Evolutionary conservation across 1,284 basidiomycete genomes (phyloP), one percentile per base, ranked within the genome.

Genomic region (Cryptococcus jaspeensis): DNA sequence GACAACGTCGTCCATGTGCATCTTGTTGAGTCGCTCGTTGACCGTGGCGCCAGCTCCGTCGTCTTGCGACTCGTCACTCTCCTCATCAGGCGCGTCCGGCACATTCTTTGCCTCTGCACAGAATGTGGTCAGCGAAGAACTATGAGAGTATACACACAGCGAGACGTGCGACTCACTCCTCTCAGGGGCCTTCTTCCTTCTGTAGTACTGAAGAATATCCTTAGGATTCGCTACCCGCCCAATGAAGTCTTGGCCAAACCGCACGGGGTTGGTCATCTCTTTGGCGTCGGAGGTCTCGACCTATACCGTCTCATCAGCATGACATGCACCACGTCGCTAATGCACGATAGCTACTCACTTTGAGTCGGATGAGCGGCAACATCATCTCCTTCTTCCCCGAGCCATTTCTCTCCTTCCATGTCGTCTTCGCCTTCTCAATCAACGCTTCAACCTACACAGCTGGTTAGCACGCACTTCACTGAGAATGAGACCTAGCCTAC

Each of bases 211-310:
- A 32, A 99, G 84, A 28, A 95, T 84, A 69, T 98, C 94, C 40
- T 90, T 85, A 6, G 95, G 94, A 72, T 99, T 99, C 11, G 95
- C 96, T 15, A 99, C 85, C 22, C 84, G 84, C 2, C 90, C 92
- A 58, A 87, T 84, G 75, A 96, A 98, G 72, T 96, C 92, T 74
- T 96, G 93, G 0, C 96, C 95, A 72, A 99, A 97, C 8, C 95
- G 88, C 50, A 95, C 89, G 13, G 94, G 91, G 74, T 99, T 99
- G 47, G 89, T 90, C 79, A 92, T 91, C 64, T 91, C 89, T 56
- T 86, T 86, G 5, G 87, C 88, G 50, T 88, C 88, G 0, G 90
- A 92, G 0, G 92, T 95, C 72, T 97, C 92, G 23, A 96, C 92
- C 87, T 89, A 61, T 20, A 49, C 35, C 39, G 38, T 22, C 20